Evolutionary conservation across 139 green algal species (phyloP).

Genomic region (Asterochloris erici): DNA sequence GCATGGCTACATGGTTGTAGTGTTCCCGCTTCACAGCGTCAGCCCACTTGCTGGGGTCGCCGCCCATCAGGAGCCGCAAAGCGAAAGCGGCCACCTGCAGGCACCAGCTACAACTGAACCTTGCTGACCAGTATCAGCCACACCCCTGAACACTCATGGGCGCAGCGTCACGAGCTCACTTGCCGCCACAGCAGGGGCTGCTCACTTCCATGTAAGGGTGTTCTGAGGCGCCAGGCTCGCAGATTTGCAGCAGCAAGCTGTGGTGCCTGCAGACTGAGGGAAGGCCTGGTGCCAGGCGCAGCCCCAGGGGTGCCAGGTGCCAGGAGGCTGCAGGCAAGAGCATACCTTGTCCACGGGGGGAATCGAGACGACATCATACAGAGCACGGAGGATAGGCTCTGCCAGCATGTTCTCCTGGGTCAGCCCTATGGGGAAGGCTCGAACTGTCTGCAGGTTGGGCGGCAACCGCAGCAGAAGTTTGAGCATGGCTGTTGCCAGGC

Average conservation of each 20-base stretch:
- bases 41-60: slow-evolving; percentile 15
- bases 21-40: slow-evolving; percentile 10
- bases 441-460: slow-evolving; percentile 7
- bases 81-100: slow-evolving; percentile 3
- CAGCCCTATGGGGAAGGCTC: slow-evolving; percentile 13
- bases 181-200: too few relatives aligned
- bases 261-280: too few relatives aligned
- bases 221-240: too few relatives aligned
- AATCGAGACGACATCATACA: slow-evolving; percentile 14
- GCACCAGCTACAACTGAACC: too few relatives aligned
- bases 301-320: too few relatives aligned
- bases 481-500: slow-evolving; percentile 1
- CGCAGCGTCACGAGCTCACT: too few relatives aligned
- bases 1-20: slow-evolving; percentile 16
- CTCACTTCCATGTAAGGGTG: too few relatives aligned
- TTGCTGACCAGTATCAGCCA: too few relatives aligned
- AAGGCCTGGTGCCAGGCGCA: too few relatives aligned
- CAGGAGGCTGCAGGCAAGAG: too few relatives aligned
- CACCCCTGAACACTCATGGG: too few relatives aligned
- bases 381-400: slow-evolving; percentile 11
- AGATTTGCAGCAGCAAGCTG: too few relatives aligned
- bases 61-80: neutral
- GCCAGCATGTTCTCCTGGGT: slow-evolving; percentile 9
- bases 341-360: slow-evolving; percentile 11
- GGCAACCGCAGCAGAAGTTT: slow-evolving; percentile 12